A percentile compares a stretch with the other conserved stretches of the same genome.
Evolutionary conservation across 805 yeast genomes (phyloP).

Genomic region (Yarrowia sp.): DNA sequence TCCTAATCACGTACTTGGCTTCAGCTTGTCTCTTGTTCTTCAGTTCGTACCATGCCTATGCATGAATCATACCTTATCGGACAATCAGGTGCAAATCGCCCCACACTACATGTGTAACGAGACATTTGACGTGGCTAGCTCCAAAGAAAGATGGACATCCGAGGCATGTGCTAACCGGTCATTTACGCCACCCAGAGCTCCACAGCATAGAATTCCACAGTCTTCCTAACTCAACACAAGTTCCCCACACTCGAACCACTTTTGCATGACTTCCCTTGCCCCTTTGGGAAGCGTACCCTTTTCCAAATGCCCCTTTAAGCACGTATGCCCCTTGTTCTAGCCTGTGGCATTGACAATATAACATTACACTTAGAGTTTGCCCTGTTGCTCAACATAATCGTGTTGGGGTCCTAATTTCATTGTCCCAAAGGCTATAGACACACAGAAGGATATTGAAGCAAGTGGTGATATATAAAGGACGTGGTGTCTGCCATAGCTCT

Average conservation of each 20-base stretch:
- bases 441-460: not conserved
- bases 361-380: not conserved
- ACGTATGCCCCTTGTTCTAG: not conserved
- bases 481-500: not conserved
- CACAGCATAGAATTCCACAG: too few species aligned
- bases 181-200: too few species aligned
- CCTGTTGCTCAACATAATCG: slow-evolving; percentile 24
- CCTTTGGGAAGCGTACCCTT: too few species aligned
- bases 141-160: not conserved
- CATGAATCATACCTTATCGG: slow-evolving; percentile 19
- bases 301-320: not conserved
- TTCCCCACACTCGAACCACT: too few species aligned
- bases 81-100: slow-evolving; percentile 23
- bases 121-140: too few species aligned
- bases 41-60: not conserved
- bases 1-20: too few species aligned
- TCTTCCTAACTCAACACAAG: too few species aligned
- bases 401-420: slow-evolving; percentile 23
- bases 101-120: slow-evolving; percentile 5
- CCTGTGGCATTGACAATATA: not conserved
- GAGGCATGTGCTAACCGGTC: not conserved
- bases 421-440: slow-evolving; percentile 8
- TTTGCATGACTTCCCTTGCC: too few species aligned
- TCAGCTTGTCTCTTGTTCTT: not conserved
- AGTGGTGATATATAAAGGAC: not conserved